These are phyloP conservation scores for Globisporangium recalcitrans DNA, from an alignment of 352 stramenopile genomes.

Conservation along the genomic window DNA sequence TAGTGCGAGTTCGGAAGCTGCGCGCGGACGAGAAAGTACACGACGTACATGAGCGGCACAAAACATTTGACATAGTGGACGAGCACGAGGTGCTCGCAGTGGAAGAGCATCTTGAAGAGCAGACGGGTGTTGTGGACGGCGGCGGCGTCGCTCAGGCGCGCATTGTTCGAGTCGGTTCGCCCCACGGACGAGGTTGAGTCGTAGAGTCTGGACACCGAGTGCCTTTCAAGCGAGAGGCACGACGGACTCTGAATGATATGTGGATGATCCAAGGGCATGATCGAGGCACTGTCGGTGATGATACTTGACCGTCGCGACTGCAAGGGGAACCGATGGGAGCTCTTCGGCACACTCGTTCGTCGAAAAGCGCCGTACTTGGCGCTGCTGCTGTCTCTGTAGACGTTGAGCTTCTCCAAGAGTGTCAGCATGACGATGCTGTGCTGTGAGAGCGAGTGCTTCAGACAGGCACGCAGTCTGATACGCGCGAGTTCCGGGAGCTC, in stretches of 20 bases:
- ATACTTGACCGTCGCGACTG: neutral
- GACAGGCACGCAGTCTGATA: constrained; percentile 3
- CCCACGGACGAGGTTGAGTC: neutral
- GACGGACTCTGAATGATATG: neutral
- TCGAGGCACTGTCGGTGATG: neutral
- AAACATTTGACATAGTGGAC: constrained; percentile 23
- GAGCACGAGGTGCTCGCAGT: constrained; percentile 22
- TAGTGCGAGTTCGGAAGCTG: constrained; percentile 14
- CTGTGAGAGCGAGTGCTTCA: neutral
- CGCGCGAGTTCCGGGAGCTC: neutral
- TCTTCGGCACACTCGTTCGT: neutral
- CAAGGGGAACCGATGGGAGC: neutral
- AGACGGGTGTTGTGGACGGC: neutral
- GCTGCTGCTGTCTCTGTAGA: constrained; percentile 4
- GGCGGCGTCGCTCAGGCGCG: neutral
- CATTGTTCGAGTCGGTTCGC: neutral
- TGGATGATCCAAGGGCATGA: neutral
- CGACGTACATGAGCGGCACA: constrained; percentile 16
- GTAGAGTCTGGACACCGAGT: constrained; percentile 2
- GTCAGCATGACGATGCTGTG: neutral
- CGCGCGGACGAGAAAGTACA: constrained; percentile 9
- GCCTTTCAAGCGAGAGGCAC: neutral
- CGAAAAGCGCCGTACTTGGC: neutral
- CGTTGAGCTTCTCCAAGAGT: constrained; percentile 2
- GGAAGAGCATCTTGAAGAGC: constrained; percentile 16